Conservation (phyloP, 2,329 filamentous ascomycete genomes). For the Ceratocystis papillata region DNA sequence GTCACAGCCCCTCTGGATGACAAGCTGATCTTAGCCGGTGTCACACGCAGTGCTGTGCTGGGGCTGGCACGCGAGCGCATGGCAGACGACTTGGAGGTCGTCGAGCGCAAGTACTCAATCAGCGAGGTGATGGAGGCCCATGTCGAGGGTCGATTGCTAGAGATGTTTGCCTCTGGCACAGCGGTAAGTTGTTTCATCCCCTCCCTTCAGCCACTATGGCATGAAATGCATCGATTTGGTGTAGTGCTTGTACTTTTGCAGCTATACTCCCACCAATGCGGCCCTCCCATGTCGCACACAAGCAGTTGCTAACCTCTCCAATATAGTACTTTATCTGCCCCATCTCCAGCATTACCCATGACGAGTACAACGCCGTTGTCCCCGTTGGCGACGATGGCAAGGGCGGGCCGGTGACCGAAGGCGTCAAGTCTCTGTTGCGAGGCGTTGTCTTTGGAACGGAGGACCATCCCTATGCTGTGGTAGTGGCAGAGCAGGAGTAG, state of each 20-base stretch:
- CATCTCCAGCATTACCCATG: slow-evolving; percentile 57
- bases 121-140: slow-evolving; percentile 61
- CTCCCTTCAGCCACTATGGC: neutral
- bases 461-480: slow-evolving; percentile 58
- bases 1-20: slow-evolving; percentile 76
- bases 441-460: slow-evolving; percentile 66
- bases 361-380: slow-evolving; percentile 51
- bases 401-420: slow-evolving; percentile 45
- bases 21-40: slow-evolving; percentile 74
- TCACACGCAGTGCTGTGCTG: slow-evolving; percentile 72
- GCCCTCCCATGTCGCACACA: neutral
- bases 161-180: slow-evolving; percentile 79
- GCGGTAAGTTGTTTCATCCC: slow-evolving; percentile 47
- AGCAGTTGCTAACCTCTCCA: slow-evolving; percentile 11
- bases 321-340: slow-evolving; percentile 58
- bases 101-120: slow-evolving; percentile 77
- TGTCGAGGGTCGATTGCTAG: slow-evolving; percentile 64
- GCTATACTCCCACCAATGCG: neutral
- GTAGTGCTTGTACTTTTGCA: too few relatives aligned
- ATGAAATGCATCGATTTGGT: neutral
- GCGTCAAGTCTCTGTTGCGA: slow-evolving; percentile 55
- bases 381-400: slow-evolving; percentile 46
- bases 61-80: slow-evolving; percentile 59
- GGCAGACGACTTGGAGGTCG: slow-evolving; percentile 51
- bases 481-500: slow-evolving; percentile 45